Evolutionary conservation across 1,284 basidiomycete genomes (phyloP), one percentile per base, ranked within the genome.

Genomic region (Cystobasidium sp.): DNA sequence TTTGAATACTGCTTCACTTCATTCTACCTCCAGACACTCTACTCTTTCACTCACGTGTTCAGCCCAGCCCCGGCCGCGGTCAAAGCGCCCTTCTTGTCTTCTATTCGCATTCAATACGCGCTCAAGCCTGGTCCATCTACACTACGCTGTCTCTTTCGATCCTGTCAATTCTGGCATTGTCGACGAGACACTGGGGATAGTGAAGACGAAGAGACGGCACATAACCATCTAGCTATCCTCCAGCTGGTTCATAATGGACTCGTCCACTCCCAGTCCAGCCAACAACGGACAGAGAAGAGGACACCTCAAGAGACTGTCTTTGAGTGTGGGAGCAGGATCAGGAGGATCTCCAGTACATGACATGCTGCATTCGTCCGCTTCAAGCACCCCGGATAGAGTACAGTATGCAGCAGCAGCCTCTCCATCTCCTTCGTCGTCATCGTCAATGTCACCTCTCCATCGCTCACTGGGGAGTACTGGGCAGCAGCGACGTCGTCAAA

Each of bases 361-460:
- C 46, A 56, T 37, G 18, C 9, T 37, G 46, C 22, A 12, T 18
- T 6, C 18, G 3, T 31, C 43, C 3, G 37, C 44, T 31, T 22
- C 31, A 9, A 49, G 43, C 41, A 59, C 66, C 9, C 66, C 53
- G 31, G 66, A 68, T 44, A 59, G 47, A 53, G 12, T 18, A 8
- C 66, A 46, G 43, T 59, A 43, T 44, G 20, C 66, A 4, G 14
- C 18, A 10, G 52, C 39, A 39, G 41, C 20, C 16, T n/a, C 20
- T 31, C 55, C 53, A n/a, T 22, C 8, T 37, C 14, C 31, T 31
- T 24, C 24, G 12, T 1, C 47, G 53, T 12, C 10, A 31, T 16
- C 53, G 37, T 63, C 61, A 20, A 51, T 52, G 39, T 73, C 70
- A 37, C 62, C 70, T 8, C 52, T 73, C 14, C 63, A 73, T 62